Evolutionary conservation across 345 rosid genomes (phyloP).

Genomic region (Eucalyptus virginea): DNA sequence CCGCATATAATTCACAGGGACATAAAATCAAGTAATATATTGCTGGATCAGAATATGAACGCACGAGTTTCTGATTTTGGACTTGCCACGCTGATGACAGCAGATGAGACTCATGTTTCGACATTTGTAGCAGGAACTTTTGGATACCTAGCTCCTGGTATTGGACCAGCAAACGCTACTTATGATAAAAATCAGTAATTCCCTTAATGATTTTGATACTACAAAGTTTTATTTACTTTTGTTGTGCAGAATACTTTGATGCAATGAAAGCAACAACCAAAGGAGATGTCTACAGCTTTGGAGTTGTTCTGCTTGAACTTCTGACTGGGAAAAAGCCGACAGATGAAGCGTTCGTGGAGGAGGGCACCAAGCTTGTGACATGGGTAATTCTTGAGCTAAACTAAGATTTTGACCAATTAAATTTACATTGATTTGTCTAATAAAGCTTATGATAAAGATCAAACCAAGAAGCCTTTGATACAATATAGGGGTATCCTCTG

Average conservation of each 20-base stretch:
- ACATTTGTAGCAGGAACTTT: conserved; percentile 78
- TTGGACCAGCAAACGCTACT: not conserved
- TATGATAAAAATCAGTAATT: not conserved
- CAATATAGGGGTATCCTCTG: not conserved
- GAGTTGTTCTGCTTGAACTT: conserved; percentile 75
- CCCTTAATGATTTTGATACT: not conserved
- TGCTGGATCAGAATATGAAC: conserved; percentile 78
- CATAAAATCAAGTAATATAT: conserved; percentile 70
- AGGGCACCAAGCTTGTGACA: conserved; percentile 83
- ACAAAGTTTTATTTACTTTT: not conserved
- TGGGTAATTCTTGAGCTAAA: conserved; percentile 35
- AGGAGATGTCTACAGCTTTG: conserved; percentile 84
- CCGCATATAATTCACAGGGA: conserved; percentile 90
- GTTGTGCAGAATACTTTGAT: conserved; percentile 63
- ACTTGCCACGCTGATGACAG: conserved; percentile 71
- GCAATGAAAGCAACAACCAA: conserved; percentile 71
- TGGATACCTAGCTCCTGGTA: conserved; percentile 86
- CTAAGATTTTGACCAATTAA: not conserved
- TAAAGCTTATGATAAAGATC: not conserved
- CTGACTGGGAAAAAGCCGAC: conserved; percentile 68
- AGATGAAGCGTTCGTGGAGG: conserved; percentile 76
- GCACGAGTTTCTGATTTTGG: conserved; percentile 85
- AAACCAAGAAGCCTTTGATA: not conserved
- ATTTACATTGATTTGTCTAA: not conserved
- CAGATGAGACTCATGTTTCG: conserved; percentile 78